Base-by-base conservation (phyloP, 208 protist species). In the Acanthamoeba rhysodes region DNA sequence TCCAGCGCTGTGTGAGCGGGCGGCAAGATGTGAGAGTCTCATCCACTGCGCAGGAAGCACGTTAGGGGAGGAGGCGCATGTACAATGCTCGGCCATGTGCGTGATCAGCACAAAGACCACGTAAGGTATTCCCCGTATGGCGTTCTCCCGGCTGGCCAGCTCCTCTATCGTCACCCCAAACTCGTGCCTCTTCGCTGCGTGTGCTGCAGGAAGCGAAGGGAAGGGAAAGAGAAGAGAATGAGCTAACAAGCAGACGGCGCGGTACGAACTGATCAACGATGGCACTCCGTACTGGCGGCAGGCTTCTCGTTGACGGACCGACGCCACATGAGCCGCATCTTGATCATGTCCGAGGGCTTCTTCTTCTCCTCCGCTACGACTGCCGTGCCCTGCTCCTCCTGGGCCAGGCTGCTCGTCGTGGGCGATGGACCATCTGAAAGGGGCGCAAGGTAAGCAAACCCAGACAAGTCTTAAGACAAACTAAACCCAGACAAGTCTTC, bases 101-200 rank as follows among this genome's bases (percentile, higher is more conserved):
- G 18, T 74, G 34, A 94, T 41, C 55, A 29, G 3, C 64, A 94
- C 55, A 29, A 94, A 94, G 7, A 78, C 88, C 5, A 94, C 62
- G 68, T 78, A 94, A 24, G 88, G 88, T 12, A 94, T 53, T 8
- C 68, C 68, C 27, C 88, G 12, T 8, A 94, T 50, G 34, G 88
- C 59, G 37, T 41, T 94, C 7, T 70, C 62, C 10, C 88, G 59
- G 16, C 18, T 10, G 22, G 68, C 32, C 24, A 78, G 55, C 45
- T 80, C 88, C 32, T 94, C 88, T 20, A 94, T 50, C 27, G 88
- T 10, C 29, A 94, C 62, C 20, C 88, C 88, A 53, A 94, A 94
- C 88, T 94, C 88, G 27, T 27, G 32, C 37, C 88, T 59, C 53
- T 90, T 62, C 9, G 4, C 9, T 6, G 41, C 12, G n/a, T 24